Base-by-base conservation (phyloP, 1,284 basidiomycete species). In the Psilocybe mexicana region DNA sequence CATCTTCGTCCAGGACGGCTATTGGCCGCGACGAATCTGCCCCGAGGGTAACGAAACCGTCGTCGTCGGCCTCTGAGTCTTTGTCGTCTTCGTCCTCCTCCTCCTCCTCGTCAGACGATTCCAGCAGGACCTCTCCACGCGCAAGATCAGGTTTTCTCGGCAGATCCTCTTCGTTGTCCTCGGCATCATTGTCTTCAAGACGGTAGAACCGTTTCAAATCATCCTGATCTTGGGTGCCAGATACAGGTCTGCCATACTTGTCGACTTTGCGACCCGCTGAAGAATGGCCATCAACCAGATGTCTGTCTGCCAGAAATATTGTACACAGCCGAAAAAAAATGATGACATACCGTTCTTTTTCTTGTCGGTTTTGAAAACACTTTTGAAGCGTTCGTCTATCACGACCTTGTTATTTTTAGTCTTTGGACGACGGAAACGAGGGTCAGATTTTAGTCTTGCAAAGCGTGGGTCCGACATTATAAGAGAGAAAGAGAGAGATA, bases 301-400 rank as follows among this genome's bases (percentile, higher is more conserved):
- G 52, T 43, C 26, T 28, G 12, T 24, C 25, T 40, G n/a, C 30
- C 35, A 23, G 23, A n/a, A 36, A 49, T 40, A 40, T n/a, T 3
- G 14, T 1, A 43, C 38, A 42, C 28, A 28, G 8, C 30, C 30
- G 30, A 33, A 40, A 46, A 18, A 33, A 40, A 6, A 48, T 38
- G 45, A 25, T 52, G 71, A 72, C 69, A 74, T 75, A 54, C 74
- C 73, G 63, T 77, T 79, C 60, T 78, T 80, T 64, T 77, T 76
- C 72, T 78, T 67, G 67, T 76, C 63, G 70, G 79, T 73, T 23
- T 84, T 76, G 51, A 98, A 85, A 18, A 97, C 80, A 60, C 82
- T 79, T 72, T 91, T 93, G 84, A 99, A 99, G n/a, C 96, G 88
- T 12, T 96, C 90, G 72, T 99, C 96, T 42, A 98, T 84, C 60